Conservation (phyloP, 1,284 basidiomycete species). For the Cryptococcus deneoformans region DNA sequence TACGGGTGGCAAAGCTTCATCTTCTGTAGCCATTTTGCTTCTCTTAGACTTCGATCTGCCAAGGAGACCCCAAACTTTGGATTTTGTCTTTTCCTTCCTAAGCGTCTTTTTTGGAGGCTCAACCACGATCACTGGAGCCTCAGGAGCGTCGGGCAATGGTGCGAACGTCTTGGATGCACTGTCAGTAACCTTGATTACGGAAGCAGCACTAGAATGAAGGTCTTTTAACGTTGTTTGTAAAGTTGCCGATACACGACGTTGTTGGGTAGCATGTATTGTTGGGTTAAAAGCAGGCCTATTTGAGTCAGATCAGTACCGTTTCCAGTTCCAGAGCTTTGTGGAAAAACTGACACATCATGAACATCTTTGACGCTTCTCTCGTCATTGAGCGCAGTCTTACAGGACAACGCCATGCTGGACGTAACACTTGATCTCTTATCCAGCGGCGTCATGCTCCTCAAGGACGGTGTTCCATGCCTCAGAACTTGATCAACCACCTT, state of each 20-base stretch:
- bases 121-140: not conserved
- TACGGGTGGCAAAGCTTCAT: not conserved
- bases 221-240: constrained; percentile 11
- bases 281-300: not conserved
- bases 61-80: constrained; percentile 16
- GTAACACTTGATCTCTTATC: constrained; percentile 18
- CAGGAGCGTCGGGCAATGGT: constrained; percentile 1
- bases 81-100: constrained; percentile 36
- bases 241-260: constrained; percentile 6
- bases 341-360: too few relatives aligned
- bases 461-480: constrained; percentile 11
- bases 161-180: constrained; percentile 1
- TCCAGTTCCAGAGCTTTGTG: not conserved
- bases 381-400: constrained; percentile 9
- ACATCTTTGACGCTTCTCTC: not conserved
- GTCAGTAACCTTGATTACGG: constrained; percentile 16
- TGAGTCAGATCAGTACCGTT: not conserved
- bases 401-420: constrained; percentile 28
- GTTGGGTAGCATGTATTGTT: not conserved
- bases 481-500: constrained; percentile 25
- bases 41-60: constrained; percentile 25
- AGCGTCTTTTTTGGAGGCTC: constrained; percentile 13
- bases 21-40: constrained; percentile 8
- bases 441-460: constrained; percentile 12
- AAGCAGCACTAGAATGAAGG: too few relatives aligned